Evolutionary conservation across 768 basidiomycete genomes (phyloP), one percentile per base, ranked within the genome.

Genomic region (Auricularia auricula-judae): DNA sequence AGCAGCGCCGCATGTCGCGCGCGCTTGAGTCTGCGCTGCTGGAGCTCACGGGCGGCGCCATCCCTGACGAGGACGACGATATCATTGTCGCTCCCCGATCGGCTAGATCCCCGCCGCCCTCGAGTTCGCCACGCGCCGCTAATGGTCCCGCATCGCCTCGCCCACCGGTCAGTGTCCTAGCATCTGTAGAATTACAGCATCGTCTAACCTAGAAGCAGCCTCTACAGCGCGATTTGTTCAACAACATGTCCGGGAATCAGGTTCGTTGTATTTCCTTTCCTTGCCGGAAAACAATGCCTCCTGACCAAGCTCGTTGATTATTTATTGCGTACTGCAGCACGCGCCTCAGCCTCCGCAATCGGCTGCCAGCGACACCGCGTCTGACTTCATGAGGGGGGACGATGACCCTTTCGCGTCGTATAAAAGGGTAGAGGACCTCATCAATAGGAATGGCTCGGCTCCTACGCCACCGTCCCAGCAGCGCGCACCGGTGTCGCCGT

Each of bases 1-100:
- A 76, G 21, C 72, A 86, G 64, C 82, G 79, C 68, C 82, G 86
- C 64, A 87, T 85, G 21, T 91, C 91, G 39, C 70, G 88, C 72
- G 89, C 91, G 0, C 73, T 93, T 42, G 87, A 88, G 68, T 80
- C 85, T 65, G 91, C 82, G 11, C 89, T 93, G 64, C 82, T 60
- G 33, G 61, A 66, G 36, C 56, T 69, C 12, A 53, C 60, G 16
- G 67, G 66, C 47, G 63, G 84, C 70, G 88, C 91, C 72, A 82
- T 91, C 59, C 89, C 91, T 71, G 81, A 83, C 66, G 88, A 90
- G 67, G 83, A 84, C 29, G 67, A 68, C 33, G 67, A 68, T 36
- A 66, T 64, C 8, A 65, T 68, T 36, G 47, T 68, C 16, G 67
- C 66, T 18, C 67, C 67, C 10, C 64, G 64, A 42, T 66, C 65